Percentiles rank a stretch among this genome's conserved stretches.
These are phyloP conservation scores for Trichoderma orchidacearum DNA, from an alignment of 495 filamentous ascomycete genomes.

Conservation along the genomic window DNA sequence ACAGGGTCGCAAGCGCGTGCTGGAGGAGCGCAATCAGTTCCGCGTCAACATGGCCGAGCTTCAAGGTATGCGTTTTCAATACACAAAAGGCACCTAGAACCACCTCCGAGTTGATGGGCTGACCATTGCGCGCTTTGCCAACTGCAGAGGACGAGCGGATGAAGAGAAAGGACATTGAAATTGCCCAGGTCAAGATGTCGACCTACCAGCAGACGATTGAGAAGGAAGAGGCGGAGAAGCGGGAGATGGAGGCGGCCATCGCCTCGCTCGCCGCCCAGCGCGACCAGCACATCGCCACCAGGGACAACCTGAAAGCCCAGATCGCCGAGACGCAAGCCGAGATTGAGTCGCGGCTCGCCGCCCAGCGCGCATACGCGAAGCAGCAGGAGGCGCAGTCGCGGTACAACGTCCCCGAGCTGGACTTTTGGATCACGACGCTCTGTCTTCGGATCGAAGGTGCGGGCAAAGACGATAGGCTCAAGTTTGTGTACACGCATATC, in stretches of 20 bases:
- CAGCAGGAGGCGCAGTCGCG: slow-evolving; percentile 66
- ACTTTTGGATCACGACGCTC: slow-evolving; percentile 89
- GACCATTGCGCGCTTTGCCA: too few species aligned
- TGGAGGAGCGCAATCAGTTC: slow-evolving; percentile 91
- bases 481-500: slow-evolving; percentile 83
- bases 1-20: slow-evolving; percentile 68
- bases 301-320: slow-evolving; percentile 61
- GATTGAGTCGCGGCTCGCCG: slow-evolving; percentile 37
- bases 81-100: too few species aligned
- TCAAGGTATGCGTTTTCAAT: slow-evolving; percentile 57
- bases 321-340: slow-evolving; percentile 66
- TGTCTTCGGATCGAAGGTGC: slow-evolving; percentile 83
- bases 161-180: slow-evolving; percentile 77
- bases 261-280: slow-evolving; percentile 58
- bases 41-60: slow-evolving; percentile 78
- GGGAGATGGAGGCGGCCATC: slow-evolving; percentile 77
- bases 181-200: slow-evolving; percentile 59
- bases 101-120: too few species aligned
- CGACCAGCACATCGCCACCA: slow-evolving; percentile 56
- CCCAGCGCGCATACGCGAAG: slow-evolving; percentile 37
- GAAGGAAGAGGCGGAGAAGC: slow-evolving; percentile 77
- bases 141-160: slow-evolving; percentile 73
- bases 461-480: slow-evolving; percentile 69
- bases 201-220: slow-evolving; percentile 67
- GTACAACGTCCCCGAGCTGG: slow-evolving; percentile 79